Conservation (phyloP, 768 basidiomycete species). For the Russula brevipes region DNA sequence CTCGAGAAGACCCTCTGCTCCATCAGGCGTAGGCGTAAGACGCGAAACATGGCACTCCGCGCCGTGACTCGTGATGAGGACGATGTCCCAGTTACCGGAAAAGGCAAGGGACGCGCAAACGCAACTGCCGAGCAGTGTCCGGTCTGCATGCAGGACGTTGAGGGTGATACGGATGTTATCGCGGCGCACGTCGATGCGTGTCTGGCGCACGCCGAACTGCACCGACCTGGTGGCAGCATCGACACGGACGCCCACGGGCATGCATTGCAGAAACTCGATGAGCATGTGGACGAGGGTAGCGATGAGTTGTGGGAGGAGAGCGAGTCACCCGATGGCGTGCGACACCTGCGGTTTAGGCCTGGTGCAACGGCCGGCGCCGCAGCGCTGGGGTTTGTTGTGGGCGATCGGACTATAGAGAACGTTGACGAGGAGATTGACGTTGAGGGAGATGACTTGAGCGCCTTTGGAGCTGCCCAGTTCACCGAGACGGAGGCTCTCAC, state of each 20-base stretch:
- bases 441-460: conserved; percentile 65
- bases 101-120: conserved; percentile 23
- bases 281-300: conserved; percentile 31
- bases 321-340: conserved; percentile 30
- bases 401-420: conserved; percentile 51
- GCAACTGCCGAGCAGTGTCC: conserved; percentile 49
- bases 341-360: conserved; percentile 6
- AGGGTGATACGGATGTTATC: conserved; percentile 66
- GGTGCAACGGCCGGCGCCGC: conserved; percentile 2
- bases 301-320: conserved; percentile 35
- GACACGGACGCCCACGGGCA: conserved; percentile 34
- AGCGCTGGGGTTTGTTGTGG: conserved; percentile 55
- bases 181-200: conserved; percentile 83
- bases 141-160: conserved; percentile 53
- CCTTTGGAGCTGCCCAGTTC: conserved; percentile 71
- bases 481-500: conserved; percentile 62
- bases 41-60: conserved; percentile 59
- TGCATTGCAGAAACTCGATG: conserved; percentile 28
- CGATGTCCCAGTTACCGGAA: conserved; percentile 26
- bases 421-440: conserved; percentile 78
- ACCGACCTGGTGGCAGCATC: not conserved
- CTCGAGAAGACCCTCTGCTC: conserved; percentile 50
- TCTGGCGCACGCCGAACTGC: conserved; percentile 47
- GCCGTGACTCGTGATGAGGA: conserved; percentile 61
- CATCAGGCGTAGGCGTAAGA: conserved; percentile 67